These are phyloP conservation scores for Dothiorella sarmentorum DNA, from an alignment of 2,329 filamentous ascomycete species.

Conservation along the genomic window DNA sequence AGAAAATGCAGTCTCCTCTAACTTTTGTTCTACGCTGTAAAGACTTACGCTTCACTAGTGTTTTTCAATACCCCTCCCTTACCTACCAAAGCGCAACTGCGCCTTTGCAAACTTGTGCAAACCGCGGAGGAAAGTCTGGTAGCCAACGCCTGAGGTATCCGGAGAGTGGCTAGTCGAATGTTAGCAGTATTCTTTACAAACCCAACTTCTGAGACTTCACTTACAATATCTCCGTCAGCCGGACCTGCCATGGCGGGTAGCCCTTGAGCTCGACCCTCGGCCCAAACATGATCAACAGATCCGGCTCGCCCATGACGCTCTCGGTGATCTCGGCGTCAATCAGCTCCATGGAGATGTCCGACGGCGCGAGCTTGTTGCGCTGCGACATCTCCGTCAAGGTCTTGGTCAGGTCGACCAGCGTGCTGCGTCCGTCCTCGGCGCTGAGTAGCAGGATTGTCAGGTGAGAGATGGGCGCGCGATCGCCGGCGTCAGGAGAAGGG, in stretches of 20 bases:
- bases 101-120: constrained; percentile 81
- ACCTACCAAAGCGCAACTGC: constrained; percentile 79
- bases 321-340: constrained; percentile 83
- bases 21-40: no score
- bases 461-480: constrained; percentile 32
- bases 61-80: not conserved
- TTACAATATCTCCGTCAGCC: constrained; percentile 88
- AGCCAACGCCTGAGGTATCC: constrained; percentile 80
- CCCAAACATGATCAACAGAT: constrained; percentile 82
- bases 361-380: constrained; percentile 72
- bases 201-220: constrained; percentile 30
- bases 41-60: no score
- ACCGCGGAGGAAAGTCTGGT: constrained; percentile 86
- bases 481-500: constrained; percentile 38
- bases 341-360: constrained; percentile 80
- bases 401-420: constrained; percentile 90
- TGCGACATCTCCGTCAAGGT: constrained; percentile 95
- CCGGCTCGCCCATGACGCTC: constrained; percentile 80
- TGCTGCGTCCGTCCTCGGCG: constrained; percentile 84
- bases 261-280: constrained; percentile 80
- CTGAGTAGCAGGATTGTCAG: constrained; percentile 75
- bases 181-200: not conserved
- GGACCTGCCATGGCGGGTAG: constrained; percentile 95
- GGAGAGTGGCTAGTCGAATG: constrained; percentile 44
- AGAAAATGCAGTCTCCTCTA: no score